These are phyloP conservation scores for Omphalotus guepiniiformis DNA, from an alignment of 768 basidiomycete genomes.

Conservation along the genomic window DNA sequence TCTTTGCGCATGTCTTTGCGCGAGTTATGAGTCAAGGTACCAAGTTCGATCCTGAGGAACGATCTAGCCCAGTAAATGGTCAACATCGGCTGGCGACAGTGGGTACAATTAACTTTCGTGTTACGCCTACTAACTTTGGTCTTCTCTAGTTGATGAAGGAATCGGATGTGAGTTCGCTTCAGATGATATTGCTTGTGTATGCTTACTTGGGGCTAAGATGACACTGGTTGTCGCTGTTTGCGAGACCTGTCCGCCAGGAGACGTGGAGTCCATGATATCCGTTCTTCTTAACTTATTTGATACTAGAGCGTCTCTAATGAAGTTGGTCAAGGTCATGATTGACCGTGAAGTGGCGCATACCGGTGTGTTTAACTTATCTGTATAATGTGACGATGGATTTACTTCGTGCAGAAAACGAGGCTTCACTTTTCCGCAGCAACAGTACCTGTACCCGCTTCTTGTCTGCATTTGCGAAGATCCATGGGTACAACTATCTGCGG, in stretches of 20 bases:
- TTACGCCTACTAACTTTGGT: conserved; percentile 7
- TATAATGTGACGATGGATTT: background rate
- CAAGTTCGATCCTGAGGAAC: conserved; percentile 63
- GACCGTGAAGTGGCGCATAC: conserved; percentile 79
- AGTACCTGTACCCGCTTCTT: conserved; percentile 84
- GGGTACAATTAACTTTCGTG: conserved; percentile 20
- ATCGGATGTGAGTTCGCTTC: conserved; percentile 52
- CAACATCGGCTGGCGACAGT: conserved; percentile 60
- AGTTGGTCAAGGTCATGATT: conserved; percentile 77
- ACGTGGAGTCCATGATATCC: conserved; percentile 81
- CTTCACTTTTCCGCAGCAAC: conserved; percentile 83
- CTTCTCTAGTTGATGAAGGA: conserved; percentile 60
- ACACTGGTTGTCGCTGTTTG: conserved; percentile 80
- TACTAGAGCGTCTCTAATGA: conserved; percentile 65
- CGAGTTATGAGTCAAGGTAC: conserved; percentile 78
- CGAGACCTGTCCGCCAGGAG: conserved; percentile 74
- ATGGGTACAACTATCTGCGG: conserved; percentile 90
- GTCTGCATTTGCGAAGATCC: conserved; percentile 81
- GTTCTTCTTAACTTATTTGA: conserved; percentile 87
- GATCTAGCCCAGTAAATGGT: conserved; percentile 39
- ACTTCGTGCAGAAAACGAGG: conserved; percentile 56
- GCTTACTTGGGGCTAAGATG: conserved; percentile 42
- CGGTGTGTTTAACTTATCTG: conserved; percentile 37
- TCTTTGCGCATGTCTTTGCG: conserved; percentile 83
- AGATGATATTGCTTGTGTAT: background rate